Percentiles rank a stretch among this genome's conserved stretches.
Evolutionary conservation across 148 eudicot genomes (phyloP).

Genomic region (Rhododendron williamsianum): DNA sequence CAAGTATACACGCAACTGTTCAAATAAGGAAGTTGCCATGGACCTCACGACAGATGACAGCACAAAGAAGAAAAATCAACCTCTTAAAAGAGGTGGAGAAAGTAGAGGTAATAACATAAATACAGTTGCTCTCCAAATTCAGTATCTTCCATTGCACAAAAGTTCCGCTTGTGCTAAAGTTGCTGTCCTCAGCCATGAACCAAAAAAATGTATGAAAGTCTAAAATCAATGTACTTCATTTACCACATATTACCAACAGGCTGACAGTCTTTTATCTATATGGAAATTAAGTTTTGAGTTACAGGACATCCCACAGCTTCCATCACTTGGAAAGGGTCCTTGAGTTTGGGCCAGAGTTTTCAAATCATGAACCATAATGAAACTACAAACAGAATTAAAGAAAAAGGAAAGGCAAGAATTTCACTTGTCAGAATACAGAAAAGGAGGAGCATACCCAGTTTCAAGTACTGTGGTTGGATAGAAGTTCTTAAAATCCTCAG

Average conservation of each 20-base stretch:
- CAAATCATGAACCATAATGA: not conserved
- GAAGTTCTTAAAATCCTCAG: slow-evolving; percentile 72
- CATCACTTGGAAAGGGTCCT: not conserved
- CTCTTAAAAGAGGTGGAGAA: not conserved
- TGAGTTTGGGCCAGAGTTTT: not conserved
- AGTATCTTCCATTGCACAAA: not conserved
- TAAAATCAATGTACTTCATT: not conserved
- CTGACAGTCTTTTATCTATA: not conserved
- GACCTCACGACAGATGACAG: too few relatives aligned
- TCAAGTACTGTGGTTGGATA: slow-evolving; percentile 96
- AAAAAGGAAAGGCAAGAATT: not conserved
- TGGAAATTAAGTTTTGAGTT: not conserved
- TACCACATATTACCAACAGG: not conserved
- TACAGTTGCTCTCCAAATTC: not conserved
- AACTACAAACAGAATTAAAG: not conserved
- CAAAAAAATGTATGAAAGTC: not conserved
- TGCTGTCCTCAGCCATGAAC: not conserved
- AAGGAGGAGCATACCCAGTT: slow-evolving; percentile 62
- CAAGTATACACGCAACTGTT: too few relatives aligned
- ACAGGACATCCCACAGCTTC: not conserved
- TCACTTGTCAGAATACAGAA: not conserved
- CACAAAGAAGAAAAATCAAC: not conserved
- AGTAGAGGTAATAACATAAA: not conserved
- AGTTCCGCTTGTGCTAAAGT: not conserved
- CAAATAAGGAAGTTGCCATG: too few relatives aligned